A percentile compares a stretch with the other conserved stretches of the same genome.
These are phyloP conservation scores for Pseudofabraea citricarpa DNA, from an alignment of 2,329 filamentous ascomycete species.

Conservation along the genomic window DNA sequence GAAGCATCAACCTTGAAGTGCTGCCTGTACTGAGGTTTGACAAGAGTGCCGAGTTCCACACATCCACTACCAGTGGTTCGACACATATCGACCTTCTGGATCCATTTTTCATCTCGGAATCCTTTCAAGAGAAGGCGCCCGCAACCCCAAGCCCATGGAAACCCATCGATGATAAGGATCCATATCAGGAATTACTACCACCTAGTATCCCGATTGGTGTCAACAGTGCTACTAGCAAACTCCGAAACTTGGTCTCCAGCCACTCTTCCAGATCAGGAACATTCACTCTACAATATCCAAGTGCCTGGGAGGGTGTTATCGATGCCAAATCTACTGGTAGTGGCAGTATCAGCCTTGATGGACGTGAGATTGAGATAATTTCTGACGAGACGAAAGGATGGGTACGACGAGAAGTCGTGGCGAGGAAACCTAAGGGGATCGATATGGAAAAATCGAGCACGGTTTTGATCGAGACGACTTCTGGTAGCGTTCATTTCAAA, in stretches of 20 bases:
- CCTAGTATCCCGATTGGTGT: no score
- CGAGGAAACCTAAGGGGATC: constrained; percentile 18
- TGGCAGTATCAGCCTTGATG: constrained; percentile 16
- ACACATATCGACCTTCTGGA: constrained; percentile 17
- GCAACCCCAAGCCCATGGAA: constrained; percentile 2
- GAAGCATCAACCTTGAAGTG: constrained; percentile 13
- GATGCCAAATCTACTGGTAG: constrained; percentile 18
- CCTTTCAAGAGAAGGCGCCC: constrained; percentile 1
- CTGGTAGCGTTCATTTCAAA: constrained; percentile 15
- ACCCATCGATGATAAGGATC: constrained; percentile 13
- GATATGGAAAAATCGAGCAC: constrained; percentile 14
- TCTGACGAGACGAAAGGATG: constrained; percentile 13
- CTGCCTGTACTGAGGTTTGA: constrained; percentile 19
- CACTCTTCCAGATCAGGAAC: constrained; percentile 17
- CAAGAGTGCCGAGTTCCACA: constrained; percentile 15
- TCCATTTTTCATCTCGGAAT: constrained; percentile 18
- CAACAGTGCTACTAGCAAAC: constrained; percentile 3
- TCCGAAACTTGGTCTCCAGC: constrained; percentile 15
- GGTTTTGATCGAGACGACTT: constrained; percentile 16
- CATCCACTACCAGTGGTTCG: constrained; percentile 18
- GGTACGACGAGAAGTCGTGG: constrained; percentile 15
- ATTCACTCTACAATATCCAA: constrained; percentile 19
- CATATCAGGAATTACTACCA: constrained; percentile 14
- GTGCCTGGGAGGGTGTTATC: constrained; percentile 21
- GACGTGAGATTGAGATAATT: constrained; percentile 17